Base-by-base conservation (phyloP, 2,329 filamentous ascomycete species). In the Aureobasidium mangrovei region DNA sequence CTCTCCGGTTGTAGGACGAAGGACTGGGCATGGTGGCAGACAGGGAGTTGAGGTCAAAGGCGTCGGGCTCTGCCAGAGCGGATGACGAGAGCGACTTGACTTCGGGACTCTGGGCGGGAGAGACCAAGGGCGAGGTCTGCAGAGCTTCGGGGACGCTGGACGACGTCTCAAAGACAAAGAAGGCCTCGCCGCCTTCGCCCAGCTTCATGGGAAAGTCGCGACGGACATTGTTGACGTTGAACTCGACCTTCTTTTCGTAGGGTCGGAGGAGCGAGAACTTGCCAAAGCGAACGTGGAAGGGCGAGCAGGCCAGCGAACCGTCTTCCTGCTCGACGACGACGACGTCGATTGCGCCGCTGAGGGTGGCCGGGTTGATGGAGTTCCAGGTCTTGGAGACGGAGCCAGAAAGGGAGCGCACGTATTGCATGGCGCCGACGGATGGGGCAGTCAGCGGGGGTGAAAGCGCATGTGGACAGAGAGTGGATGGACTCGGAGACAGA, bases 311-410 rank as follows among this genome's bases (percentile, higher is more conserved):
- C 56, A 97, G 79, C 39, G 79, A 79, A 58, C 81, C 93, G 78
- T 98, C 93, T 67, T 91, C 88, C 62, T 94, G 90, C 72, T 98
- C 90, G 56, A 98, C 90, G 54, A 98, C 91, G 62, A 98, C 95
- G 63, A 97, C 91, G 78, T 98, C 93, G 74, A 98, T 97, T 66
- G 93, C 93, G 66, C 93, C 93, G 74, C 89, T 95, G 55, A 98
- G 81, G 9, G 93, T 98, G 42, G 93, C 90, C 48, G 93, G 93
- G 71, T 98, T 98, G 78, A 98, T 95, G 28, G 91, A 96, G 73
- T 98, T 98, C 93, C 93, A 98, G 70, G 93, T 91, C 74, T 93
- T 96, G 63, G 91, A 95, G 64, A 98, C 91, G 51, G 90, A 94
- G 69, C 91, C 91, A 71, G 89, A 93, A 64, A 97, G 82, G 67